These are phyloP conservation scores for Phytophthora vignae DNA, from an alignment of 352 stramenopile species.

Conservation along the genomic window DNA sequence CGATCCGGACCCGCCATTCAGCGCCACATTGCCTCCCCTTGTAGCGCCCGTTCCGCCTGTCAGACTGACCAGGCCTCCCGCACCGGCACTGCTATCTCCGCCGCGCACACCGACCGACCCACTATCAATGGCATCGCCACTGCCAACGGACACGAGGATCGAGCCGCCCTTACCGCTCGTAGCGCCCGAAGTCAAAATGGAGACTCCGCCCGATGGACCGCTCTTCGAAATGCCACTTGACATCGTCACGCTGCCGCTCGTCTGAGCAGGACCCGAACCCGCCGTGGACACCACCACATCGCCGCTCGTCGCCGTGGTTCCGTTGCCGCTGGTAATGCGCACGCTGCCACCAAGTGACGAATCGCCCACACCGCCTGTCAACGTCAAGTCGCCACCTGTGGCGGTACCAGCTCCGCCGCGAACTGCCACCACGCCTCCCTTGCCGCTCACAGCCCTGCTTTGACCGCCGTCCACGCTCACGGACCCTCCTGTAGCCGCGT, in stretches of 20 bases:
- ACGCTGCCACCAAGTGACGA: background rate
- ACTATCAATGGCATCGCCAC: no score
- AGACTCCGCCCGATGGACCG: background rate
- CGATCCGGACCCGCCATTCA: background rate
- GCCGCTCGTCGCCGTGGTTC: conserved; percentile 8
- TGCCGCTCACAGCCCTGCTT: no score
- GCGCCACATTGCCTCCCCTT: no score
- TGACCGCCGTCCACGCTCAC: no score
- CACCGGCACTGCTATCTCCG: background rate
- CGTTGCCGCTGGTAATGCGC: conserved; percentile 3
- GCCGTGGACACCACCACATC: conserved; percentile 12
- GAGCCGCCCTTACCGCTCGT: conserved; percentile 1
- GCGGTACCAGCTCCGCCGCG: no score
- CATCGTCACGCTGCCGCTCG: conserved; percentile 5
- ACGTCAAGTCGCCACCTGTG: no score
- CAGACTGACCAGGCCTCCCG: no score
- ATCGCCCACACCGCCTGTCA: no score
- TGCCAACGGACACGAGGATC: background rate
- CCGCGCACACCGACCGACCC: background rate
- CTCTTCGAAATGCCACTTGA: background rate
- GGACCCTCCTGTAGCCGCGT: no score
- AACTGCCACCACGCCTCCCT: no score
- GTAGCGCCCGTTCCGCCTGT: no score
- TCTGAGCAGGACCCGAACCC: background rate
- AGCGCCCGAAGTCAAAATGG: conserved; percentile 2